phyloP scores from a whole-genome alignment of 768 basidiomycete species.

The Tricholoma bakamatsutake region DNA sequence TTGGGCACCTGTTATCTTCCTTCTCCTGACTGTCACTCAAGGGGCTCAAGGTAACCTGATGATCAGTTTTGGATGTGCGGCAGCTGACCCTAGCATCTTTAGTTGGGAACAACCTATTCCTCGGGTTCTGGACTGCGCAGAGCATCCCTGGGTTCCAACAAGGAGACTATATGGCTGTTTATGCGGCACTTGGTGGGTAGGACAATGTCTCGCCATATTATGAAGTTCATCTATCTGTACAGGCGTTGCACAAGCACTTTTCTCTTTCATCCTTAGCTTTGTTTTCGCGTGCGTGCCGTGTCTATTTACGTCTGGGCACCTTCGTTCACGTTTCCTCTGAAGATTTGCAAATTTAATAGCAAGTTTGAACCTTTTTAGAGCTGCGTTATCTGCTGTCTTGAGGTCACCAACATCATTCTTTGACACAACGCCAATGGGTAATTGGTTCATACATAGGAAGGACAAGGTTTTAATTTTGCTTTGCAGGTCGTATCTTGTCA shows the following conservation, averaged over 20 bases:
- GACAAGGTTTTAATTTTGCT: neutral
- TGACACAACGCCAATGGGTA: constrained; percentile 67
- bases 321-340: neutral
- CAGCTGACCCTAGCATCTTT: neutral
- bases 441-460: constrained; percentile 2
- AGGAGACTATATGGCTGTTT: constrained; percentile 64
- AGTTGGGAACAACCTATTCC: constrained; percentile 63
- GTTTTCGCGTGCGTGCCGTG: constrained; percentile 39
- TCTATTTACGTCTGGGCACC: neutral
- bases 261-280: constrained; percentile 44
- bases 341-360: constrained; percentile 35
- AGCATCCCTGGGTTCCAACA: constrained; percentile 51
- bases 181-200: constrained; percentile 36
- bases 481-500: constrained; percentile 48
- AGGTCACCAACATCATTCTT: constrained; percentile 62
- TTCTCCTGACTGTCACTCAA: constrained; percentile 42
- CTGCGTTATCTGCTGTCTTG: constrained; percentile 51
- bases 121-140: constrained; percentile 66
- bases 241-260: constrained; percentile 46
- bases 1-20: constrained; percentile 42
- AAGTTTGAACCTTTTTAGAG: constrained; percentile 47
- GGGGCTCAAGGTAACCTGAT: constrained; percentile 37
- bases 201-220: neutral
- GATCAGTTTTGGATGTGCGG: neutral
- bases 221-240: neutral